These are phyloP conservation scores for Retiboletus flavoniger DNA, from an alignment of 1,284 basidiomycete genomes.

Conservation along the genomic window DNA sequence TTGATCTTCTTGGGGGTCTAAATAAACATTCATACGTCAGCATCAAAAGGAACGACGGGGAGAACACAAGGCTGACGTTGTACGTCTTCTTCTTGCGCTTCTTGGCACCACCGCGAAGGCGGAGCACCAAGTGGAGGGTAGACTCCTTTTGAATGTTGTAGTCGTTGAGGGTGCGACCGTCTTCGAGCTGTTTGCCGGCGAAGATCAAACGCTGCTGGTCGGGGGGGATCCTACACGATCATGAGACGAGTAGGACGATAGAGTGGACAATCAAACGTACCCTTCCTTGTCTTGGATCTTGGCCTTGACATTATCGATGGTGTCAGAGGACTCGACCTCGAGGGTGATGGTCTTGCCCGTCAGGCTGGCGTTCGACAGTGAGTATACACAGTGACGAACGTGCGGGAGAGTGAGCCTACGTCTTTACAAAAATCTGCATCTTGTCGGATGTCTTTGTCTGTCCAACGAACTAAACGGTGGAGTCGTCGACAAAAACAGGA, in stretches of 20 bases:
- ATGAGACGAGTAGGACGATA: slow-evolving; percentile 1
- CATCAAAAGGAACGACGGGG: slow-evolving; percentile 2
- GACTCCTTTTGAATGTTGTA: slow-evolving; percentile 97
- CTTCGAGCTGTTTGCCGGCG: slow-evolving; percentile 97
- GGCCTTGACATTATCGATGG: slow-evolving; percentile 97
- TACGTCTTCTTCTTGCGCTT: slow-evolving; percentile 99
- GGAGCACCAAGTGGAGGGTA: slow-evolving; percentile 94
- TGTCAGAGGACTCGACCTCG: slow-evolving; percentile 40
- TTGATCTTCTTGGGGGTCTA: slow-evolving; percentile 99
- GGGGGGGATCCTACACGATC: slow-evolving; percentile 70
- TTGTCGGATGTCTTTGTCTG: slow-evolving; percentile 69
- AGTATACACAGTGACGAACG: background rate
- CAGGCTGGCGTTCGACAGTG: slow-evolving; percentile 54
- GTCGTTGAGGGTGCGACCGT: slow-evolving; percentile 86
- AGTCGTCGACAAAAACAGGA: slow-evolving; percentile 82
- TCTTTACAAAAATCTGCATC: slow-evolving; percentile 97
- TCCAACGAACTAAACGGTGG: slow-evolving; percentile 83
- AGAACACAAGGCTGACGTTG: slow-evolving; percentile 54
- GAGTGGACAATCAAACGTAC: slow-evolving; percentile 42
- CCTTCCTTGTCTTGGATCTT: slow-evolving; percentile 97
- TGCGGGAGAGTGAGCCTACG: slow-evolving; percentile 49
- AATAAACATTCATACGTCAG: slow-evolving; percentile 1
- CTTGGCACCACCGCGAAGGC: slow-evolving; percentile 96
- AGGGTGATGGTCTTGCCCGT: slow-evolving; percentile 67
- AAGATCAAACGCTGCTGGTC: slow-evolving; percentile 99